Percentiles rank a stretch among this genome's conserved stretches.
Evolutionary conservation across 139 green algal genomes (phyloP).

Genomic region (Yamagishiella unicocca): DNA sequence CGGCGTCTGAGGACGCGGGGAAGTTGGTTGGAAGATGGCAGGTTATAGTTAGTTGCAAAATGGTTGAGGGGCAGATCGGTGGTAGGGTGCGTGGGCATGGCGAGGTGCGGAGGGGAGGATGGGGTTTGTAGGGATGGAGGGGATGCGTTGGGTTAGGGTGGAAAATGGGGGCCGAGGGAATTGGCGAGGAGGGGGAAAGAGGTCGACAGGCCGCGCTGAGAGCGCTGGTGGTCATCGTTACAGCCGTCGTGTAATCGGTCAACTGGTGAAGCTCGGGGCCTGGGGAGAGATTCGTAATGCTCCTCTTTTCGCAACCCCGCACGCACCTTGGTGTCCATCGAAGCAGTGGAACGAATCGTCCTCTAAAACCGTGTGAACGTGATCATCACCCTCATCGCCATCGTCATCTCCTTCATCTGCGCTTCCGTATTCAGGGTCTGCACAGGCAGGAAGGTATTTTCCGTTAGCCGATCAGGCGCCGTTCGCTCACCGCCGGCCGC

Average conservation of each 20-base stretch:
- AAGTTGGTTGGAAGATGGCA: neutral
- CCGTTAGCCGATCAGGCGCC: neutral
- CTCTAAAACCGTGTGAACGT: conserved; percentile 38
- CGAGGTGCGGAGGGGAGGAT: too few relatives aligned
- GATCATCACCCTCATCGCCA: conserved; percentile 45
- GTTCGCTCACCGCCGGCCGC: neutral
- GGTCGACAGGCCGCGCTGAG: too few relatives aligned
- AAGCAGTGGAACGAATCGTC: conserved; percentile 83
- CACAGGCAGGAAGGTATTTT: neutral
- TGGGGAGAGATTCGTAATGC: neutral
- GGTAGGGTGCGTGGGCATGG: too few relatives aligned
- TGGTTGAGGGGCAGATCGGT: too few relatives aligned
- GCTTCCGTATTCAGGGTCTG: conserved; percentile 54
- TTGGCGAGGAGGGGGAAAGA: neutral
- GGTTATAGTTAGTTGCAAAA: neutral
- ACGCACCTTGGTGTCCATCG: conserved; percentile 69
- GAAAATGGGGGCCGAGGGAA: too few relatives aligned
- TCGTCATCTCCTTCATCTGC: conserved; percentile 51
- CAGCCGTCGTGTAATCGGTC: too few relatives aligned
- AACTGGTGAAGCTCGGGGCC: too few relatives aligned
- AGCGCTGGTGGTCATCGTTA: too few relatives aligned
- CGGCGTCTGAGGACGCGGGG: conserved; percentile 62
- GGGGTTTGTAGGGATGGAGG: too few relatives aligned
- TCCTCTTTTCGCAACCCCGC: too few relatives aligned
- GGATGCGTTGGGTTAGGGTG: too few relatives aligned